Percentiles rank a stretch among this genome's conserved stretches.
phyloP scores from a whole-genome alignment of 495 filamentous ascomycete species.

The Cercophora scortea region DNA sequence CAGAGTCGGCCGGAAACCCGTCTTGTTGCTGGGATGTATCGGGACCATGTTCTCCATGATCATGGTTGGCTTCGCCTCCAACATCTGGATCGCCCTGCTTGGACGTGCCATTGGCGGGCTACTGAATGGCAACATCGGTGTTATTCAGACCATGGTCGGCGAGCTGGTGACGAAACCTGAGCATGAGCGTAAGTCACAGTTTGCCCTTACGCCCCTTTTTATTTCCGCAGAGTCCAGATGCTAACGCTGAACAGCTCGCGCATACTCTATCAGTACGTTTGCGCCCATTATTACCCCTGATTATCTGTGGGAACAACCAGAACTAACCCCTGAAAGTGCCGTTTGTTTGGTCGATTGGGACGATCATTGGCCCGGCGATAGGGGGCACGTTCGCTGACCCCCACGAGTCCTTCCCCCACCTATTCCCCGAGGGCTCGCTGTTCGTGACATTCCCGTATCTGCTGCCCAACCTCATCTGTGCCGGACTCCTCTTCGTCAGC shows the following conservation, averaged over 20 bases:
- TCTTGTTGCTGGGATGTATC: conserved; percentile 68
- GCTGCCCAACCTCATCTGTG: conserved; percentile 72
- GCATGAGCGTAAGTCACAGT: conserved; percentile 62
- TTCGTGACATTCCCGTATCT: conserved; percentile 78
- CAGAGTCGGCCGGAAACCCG: conserved; percentile 74
- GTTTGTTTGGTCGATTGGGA: conserved; percentile 81
- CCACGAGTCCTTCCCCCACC: conserved; percentile 54
- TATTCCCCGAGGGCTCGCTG: conserved; percentile 54
- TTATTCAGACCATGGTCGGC: conserved; percentile 89
- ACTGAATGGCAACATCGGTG: conserved; percentile 81
- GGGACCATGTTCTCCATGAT: conserved; percentile 75
- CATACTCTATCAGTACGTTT: conserved; percentile 55
- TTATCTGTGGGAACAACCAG: too few relatives aligned
- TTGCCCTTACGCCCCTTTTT: neutral
- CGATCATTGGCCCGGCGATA: conserved; percentile 75
- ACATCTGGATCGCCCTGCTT: conserved; percentile 67
- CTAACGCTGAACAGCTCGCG: conserved; percentile 51
- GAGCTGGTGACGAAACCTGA: conserved; percentile 71
- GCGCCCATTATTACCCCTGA: too few relatives aligned
- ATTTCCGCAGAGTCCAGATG: neutral
- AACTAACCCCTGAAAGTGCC: conserved; percentile 46
- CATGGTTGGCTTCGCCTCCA: conserved; percentile 73
- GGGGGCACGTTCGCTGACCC: conserved; percentile 74
- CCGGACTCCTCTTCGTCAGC: conserved; percentile 60
- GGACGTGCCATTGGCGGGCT: conserved; percentile 72